Conservation (phyloP, 306 rosid species). For the Vachellia pachyceras region DNA sequence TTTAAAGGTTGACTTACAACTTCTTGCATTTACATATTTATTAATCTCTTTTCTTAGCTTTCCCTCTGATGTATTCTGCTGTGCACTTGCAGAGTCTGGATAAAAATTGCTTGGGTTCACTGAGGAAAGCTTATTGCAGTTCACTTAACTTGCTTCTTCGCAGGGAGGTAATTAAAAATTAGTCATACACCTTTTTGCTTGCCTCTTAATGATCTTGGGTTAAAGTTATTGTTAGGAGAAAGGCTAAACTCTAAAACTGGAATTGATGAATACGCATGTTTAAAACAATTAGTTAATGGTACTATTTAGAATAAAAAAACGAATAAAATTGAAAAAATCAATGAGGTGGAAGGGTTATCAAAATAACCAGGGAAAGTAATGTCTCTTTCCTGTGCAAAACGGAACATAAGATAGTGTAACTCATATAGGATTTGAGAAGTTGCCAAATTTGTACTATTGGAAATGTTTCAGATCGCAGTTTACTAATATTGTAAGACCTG, state of each 20-base stretch:
- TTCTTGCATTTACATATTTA: constrained; percentile 27
- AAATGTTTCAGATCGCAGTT: constrained; percentile 19
- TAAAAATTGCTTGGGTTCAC: constrained; percentile 86
- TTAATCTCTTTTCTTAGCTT: constrained; percentile 10
- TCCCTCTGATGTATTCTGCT: constrained; percentile 35
- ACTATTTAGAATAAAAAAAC: background rate
- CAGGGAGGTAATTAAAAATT: constrained; percentile 69
- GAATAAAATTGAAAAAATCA: background rate
- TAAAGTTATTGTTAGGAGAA: constrained; percentile 18
- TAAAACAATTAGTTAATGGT: constrained; percentile 11
- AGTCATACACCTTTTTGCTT: constrained; percentile 35
- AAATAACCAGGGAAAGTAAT: background rate
- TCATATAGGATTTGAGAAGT: background rate
- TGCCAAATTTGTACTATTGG: background rate
- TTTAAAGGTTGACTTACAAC: constrained; percentile 71
- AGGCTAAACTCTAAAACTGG: background rate
- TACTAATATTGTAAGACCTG: constrained; percentile 14
- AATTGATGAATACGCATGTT: constrained; percentile 14
- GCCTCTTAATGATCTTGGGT: constrained; percentile 26
- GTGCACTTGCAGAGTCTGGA: constrained; percentile 83
- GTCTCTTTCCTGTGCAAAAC: background rate
- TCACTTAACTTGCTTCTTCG: constrained; percentile 98
- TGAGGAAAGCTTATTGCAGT: constrained; percentile 97
- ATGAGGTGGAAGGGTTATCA: background rate
- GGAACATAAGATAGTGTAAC: constrained; percentile 15